Base-by-base conservation (phyloP, 805 yeast genomes). In the Candida ovalis region DNA sequence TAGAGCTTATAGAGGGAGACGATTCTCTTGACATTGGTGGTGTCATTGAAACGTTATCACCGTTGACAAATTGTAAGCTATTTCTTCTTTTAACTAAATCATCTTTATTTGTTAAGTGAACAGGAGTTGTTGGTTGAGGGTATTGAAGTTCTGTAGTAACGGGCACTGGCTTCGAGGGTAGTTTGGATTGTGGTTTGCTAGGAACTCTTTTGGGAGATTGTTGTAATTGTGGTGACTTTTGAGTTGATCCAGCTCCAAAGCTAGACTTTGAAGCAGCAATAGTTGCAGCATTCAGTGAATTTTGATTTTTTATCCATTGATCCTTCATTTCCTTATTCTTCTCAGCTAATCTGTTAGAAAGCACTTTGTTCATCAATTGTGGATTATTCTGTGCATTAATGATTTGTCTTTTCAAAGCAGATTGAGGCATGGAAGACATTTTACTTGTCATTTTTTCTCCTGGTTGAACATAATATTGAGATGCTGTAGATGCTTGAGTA, bases 291-390 rank as follows among this genome's bases (percentile, higher is more conserved):
- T 37, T 47, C 12, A 49, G 32, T 19, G 52, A 44, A 4, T 49
- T 47, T 24, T 50, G 56, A 1, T 51, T 45, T 19, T 53, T 54
- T 2, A 51, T 43, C n/a, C 59, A 48, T 24, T 54, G 56, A n/a
- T 55, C 57, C 32, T 56, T 61, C 3, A 64, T 50, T 30, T 60
- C 62, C 32, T 54, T 55, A 44, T 60, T 63, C 42, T 66, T 66
- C 42, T 61, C 67, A 12, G 60, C 57, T 15, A 67, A 51, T 42
- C 67, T 55, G 44, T 68, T 64, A 3, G 62, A 56, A 2, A 67
- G 52, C 2, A 66, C 68, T 47, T 66, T 67, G 50, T 60, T 64
- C 68, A 67, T 62, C 38, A 64, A 50, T 17, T 60, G 63, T 8
- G 63, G 69, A 46, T 62, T 68, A 33, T 51, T 59, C 37, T 63